Conservation (phyloP, 768 basidiomycete genomes). For the Kondoa subrosea region DNA sequence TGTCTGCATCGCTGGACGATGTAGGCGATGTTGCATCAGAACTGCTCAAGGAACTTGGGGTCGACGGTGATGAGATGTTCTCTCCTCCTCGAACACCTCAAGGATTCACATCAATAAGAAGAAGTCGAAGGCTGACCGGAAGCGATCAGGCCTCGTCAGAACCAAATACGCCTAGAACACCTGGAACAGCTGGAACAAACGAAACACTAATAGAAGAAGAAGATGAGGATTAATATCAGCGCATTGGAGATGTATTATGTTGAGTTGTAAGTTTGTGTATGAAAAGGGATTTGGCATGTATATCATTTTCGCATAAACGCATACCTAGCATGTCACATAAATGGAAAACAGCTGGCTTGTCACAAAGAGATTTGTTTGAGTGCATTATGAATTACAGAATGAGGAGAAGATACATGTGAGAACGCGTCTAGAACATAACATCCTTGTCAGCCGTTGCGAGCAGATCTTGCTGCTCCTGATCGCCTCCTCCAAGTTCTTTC, state of each 20-base stretch:
- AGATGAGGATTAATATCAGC: background rate
- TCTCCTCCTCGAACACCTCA: background rate
- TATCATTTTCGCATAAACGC: background rate
- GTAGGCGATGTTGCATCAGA: background rate
- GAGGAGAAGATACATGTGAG: background rate
- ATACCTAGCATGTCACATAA: too few relatives aligned
- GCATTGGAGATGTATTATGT: background rate
- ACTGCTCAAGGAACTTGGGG: background rate
- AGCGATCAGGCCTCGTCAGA: background rate
- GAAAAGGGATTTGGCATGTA: too few relatives aligned
- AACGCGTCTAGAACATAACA: constrained; percentile 71
- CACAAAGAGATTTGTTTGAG: too few relatives aligned
- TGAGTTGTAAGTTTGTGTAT: too few relatives aligned
- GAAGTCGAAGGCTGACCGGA: background rate
- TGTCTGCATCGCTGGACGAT: background rate
- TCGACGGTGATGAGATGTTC: background rate
- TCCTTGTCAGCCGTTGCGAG: constrained; percentile 70
- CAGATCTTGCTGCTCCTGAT: constrained; percentile 38
- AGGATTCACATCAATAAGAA: background rate
- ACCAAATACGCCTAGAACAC: background rate
- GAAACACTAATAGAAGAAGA: background rate
- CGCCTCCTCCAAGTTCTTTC: constrained; percentile 32
- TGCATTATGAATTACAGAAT: too few relatives aligned
- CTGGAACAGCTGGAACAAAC: background rate
- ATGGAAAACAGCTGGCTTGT: too few relatives aligned